A percentile compares a stretch with the other conserved stretches of the same genome.
Conservation (phyloP, 257 asterid genomes). For the Solanum bulbocastanum region DNA sequence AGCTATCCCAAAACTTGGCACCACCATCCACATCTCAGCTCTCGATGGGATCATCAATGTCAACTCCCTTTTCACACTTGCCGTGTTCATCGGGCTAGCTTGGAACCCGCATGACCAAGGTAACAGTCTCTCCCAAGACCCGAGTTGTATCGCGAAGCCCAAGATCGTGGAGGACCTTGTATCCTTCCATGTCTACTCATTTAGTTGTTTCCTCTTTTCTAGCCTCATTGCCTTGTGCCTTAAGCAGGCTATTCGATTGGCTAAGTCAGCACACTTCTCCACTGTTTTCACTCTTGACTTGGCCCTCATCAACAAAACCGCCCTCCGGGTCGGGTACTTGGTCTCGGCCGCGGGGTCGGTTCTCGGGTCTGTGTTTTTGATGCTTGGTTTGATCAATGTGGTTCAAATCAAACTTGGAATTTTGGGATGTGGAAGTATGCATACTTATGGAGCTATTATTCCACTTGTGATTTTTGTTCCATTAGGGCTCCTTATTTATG, state of each 20-base stretch:
- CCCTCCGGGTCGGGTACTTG: slow-evolving; percentile 67
- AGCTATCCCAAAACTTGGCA: slow-evolving; percentile 31
- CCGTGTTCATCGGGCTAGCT: slow-evolving; percentile 84
- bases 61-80: slow-evolving; percentile 81
- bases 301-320: slow-evolving; percentile 46
- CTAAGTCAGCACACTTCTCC: slow-evolving; percentile 31
- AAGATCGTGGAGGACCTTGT: slow-evolving; percentile 54
- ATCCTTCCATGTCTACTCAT: slow-evolving; percentile 76
- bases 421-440: slow-evolving; percentile 59
- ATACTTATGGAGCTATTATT: slow-evolving; percentile 65
- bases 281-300: slow-evolving; percentile 41
- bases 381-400: slow-evolving; percentile 73
- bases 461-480: slow-evolving; percentile 73
- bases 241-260: slow-evolving; percentile 59
- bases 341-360: slow-evolving; percentile 82
- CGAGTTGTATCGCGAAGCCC: slow-evolving; percentile 41
- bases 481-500: slow-evolving; percentile 56
- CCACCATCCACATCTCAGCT: slow-evolving; percentile 76
- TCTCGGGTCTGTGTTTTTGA: slow-evolving; percentile 55
- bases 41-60: slow-evolving; percentile 84
- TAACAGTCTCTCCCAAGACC: slow-evolving; percentile 52
- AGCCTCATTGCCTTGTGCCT: slow-evolving; percentile 73
- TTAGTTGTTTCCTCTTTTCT: slow-evolving; percentile 87
- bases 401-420: slow-evolving; percentile 86
- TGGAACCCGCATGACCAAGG: slow-evolving; percentile 85